These are phyloP conservation scores for Phylloporus scabripes DNA, from an alignment of 768 basidiomycete species.

Conservation along the genomic window DNA sequence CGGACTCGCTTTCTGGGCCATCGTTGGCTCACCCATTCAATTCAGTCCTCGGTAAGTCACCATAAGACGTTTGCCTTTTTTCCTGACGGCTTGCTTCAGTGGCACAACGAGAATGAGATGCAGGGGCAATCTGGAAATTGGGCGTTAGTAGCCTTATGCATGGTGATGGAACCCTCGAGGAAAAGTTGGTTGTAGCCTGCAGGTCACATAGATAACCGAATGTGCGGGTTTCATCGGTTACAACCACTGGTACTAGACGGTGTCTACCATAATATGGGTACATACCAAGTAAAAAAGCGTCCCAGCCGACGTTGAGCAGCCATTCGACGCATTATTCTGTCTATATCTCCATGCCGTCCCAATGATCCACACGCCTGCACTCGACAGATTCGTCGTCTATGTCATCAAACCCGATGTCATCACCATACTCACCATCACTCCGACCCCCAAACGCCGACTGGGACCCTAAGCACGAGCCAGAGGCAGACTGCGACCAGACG, in stretches of 20 bases:
- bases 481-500: slow-evolving; percentile 39
- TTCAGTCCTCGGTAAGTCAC: too few species aligned
- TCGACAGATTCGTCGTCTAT: not conserved
- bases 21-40: too few species aligned
- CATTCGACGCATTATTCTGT: slow-evolving; percentile 19
- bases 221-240: not conserved
- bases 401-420: too few species aligned
- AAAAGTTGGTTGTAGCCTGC: too few species aligned
- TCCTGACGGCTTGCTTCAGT: too few species aligned
- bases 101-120: not conserved
- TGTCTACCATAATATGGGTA: too few species aligned
- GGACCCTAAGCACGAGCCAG: slow-evolving; percentile 26
- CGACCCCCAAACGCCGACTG: slow-evolving; percentile 31
- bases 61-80: too few species aligned
- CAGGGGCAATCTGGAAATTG: not conserved
- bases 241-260: not conserved
- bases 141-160: not conserved
- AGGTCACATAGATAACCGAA: not conserved
- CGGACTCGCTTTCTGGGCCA: too few species aligned
- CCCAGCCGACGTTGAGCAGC: not conserved
- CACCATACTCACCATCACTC: slow-evolving; percentile 30
- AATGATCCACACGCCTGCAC: not conserved
- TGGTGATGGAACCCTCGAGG: too few species aligned
- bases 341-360: slow-evolving; percentile 35
- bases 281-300: not conserved